A percentile compares a stretch with the other conserved stretches of the same genome.
phyloP scores from a whole-genome alignment of 495 filamentous ascomycete species.

The Daldinia grandis region DNA sequence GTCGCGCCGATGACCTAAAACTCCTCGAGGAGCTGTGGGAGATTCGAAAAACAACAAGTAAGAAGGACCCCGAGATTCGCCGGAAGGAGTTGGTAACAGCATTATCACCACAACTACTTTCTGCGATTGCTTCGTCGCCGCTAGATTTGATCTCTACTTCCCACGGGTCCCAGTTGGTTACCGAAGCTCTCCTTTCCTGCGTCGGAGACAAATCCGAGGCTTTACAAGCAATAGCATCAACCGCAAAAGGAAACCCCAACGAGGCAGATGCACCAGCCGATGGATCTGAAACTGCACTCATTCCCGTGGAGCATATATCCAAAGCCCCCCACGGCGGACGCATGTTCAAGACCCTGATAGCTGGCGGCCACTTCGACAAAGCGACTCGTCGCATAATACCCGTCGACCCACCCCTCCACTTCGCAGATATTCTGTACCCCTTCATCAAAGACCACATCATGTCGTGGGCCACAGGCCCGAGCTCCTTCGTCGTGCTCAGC shows the following conservation, averaged over 20 bases:
- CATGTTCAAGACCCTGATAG: conserved; percentile 88
- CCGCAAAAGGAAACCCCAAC: conserved; percentile 70
- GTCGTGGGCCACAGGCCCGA: conserved; percentile 85
- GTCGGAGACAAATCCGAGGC: conserved; percentile 75
- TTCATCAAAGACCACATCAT: conserved; percentile 76
- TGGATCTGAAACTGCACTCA: conserved; percentile 14
- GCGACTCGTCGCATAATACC: conserved; percentile 71
- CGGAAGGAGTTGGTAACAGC: conserved; percentile 77
- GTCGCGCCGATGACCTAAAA: conserved; percentile 66
- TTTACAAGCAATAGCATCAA: conserved; percentile 73
- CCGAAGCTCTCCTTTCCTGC: conserved; percentile 81
- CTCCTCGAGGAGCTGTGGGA: conserved; percentile 77
- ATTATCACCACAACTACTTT: conserved; percentile 71
- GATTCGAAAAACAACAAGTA: conserved; percentile 80
- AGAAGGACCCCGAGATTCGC: conserved; percentile 83
- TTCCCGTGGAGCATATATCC: conserved; percentile 60
- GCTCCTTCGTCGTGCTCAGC: conserved; percentile 81
- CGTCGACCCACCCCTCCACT: conserved; percentile 78
- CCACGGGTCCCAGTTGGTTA: conserved; percentile 87
- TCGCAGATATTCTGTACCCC: conserved; percentile 79
- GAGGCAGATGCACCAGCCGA: conserved; percentile 53
- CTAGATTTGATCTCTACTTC: conserved; percentile 71
- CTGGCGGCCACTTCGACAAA: conserved; percentile 83
- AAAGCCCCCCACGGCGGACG: conserved; percentile 73
- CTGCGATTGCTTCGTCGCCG: conserved; percentile 73